Evolutionary conservation across 352 stramenopile species (phyloP), one percentile per base, ranked within the genome.

Genomic region (Thalassiosira hispida): DNA sequence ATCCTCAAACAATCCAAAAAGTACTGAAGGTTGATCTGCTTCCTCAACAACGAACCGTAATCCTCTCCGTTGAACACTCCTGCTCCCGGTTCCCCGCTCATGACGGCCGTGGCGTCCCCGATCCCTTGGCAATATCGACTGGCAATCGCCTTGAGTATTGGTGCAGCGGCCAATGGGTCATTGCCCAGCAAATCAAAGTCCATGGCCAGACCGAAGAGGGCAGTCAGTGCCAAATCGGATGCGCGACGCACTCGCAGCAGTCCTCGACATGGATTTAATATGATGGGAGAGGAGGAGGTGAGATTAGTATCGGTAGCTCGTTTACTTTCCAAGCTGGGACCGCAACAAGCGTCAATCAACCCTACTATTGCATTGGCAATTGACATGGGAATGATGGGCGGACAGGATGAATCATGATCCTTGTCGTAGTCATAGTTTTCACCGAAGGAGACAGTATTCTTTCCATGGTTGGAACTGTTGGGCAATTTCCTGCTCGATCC

Each of bases 1-100:
- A 90, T 64, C n/a, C 81, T 51, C 2, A 94, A 66, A 31, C 47
- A 85, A 82, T 94, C 90, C 70, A 94, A 85, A 74, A 93, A 90
- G 60, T 86, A 91, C 68, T 94, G 90, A 14, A 93, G 75, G 53
- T 89, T 91, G 9, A 93, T 83, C 73, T 94, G 88, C 72, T 84
- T 90, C 33, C 90, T 67, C 31, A 94, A 51, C 23, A 94, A 61
- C 3, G 31, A 68, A 2, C 83, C 83, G 49, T 89, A 89, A 42
- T 80, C 66, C 42, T 78, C 61, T 11, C 33, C 65, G n/a, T 61
- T 47, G n/a, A 77, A 78, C 22, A 31, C 20, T 16, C n/a, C 18
- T 11, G 2, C 16, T 12, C n/a, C 27, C 33, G 53, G 25, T 27
- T 55, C 59, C 27, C 38, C 27, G 44, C 31, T 57, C 7, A 59